Conservation (phyloP, 257 asterid species). For the Przewalskia tangutica region DNA sequence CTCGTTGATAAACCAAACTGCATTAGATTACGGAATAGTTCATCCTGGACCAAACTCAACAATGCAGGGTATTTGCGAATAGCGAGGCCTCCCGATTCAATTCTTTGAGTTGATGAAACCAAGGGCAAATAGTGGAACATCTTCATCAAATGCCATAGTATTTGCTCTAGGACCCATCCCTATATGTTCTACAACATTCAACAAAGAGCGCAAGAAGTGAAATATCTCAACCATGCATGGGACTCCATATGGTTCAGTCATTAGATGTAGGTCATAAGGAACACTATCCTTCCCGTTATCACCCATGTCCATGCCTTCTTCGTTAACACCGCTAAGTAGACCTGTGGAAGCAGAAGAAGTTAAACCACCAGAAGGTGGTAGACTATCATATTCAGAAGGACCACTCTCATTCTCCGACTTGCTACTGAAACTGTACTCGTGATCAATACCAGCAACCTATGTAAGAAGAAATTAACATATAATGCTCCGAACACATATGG, state of each 20-base stretch:
- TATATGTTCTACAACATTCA: slow-evolving; percentile 61
- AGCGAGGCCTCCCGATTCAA: slow-evolving; percentile 83
- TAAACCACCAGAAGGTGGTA: slow-evolving; percentile 44
- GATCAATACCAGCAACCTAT: slow-evolving; percentile 43
- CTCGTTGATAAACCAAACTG: slow-evolving; percentile 89
- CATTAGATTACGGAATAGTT: slow-evolving; percentile 78
- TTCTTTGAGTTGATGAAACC: slow-evolving; percentile 87
- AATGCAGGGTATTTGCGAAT: slow-evolving; percentile 63
- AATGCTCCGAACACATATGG: not conserved
- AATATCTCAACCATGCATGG: no score
- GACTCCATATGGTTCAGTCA: slow-evolving; percentile 58
- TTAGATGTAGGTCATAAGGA: slow-evolving; percentile 67
- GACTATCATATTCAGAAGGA: slow-evolving; percentile 47
- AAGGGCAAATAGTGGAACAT: slow-evolving; percentile 79
- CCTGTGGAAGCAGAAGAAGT: slow-evolving; percentile 31
- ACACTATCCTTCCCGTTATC: slow-evolving; percentile 66
- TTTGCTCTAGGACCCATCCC: slow-evolving; percentile 79
- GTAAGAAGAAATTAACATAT: slow-evolving; percentile 12
- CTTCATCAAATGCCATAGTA: slow-evolving; percentile 83
- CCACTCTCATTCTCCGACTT: slow-evolving; percentile 66
- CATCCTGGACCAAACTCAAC: slow-evolving; percentile 86
- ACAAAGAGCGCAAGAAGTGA: no score
- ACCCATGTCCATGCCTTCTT: slow-evolving; percentile 37
- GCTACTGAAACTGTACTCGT: slow-evolving; percentile 41
- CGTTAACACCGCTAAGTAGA: slow-evolving; percentile 35